phyloP scores from a whole-genome alignment of 805 yeast genomes.

The Monosporozyma siamensis region DNA sequence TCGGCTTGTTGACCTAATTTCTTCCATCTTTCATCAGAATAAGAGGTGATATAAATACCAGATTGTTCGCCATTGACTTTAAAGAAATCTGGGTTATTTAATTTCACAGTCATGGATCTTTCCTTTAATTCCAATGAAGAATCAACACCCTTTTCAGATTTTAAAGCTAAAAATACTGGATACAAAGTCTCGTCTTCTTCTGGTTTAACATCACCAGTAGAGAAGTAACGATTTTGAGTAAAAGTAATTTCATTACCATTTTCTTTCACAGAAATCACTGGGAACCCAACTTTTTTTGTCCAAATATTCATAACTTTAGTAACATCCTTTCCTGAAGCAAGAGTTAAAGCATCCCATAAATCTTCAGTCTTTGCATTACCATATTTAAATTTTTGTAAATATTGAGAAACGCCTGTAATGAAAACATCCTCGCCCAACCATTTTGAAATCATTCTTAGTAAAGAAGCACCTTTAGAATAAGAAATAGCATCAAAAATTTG shows the following conservation, averaged over 20 bases:
- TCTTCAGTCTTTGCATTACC: slow-evolving; percentile 71
- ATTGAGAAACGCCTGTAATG: slow-evolving; percentile 70
- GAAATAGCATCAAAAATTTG: slow-evolving; percentile 83
- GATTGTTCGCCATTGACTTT: slow-evolving; percentile 66
- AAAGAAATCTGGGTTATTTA: slow-evolving; percentile 42
- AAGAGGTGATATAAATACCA: slow-evolving; percentile 69
- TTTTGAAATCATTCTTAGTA: slow-evolving; percentile 68
- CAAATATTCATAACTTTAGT: slow-evolving; percentile 66
- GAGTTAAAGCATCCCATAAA: slow-evolving; percentile 64
- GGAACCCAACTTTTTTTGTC: slow-evolving; percentile 75
- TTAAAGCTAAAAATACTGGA: slow-evolving; percentile 62
- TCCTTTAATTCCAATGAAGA: slow-evolving; percentile 46
- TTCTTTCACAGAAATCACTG: slow-evolving; percentile 60
- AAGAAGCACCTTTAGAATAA: slow-evolving; percentile 71
- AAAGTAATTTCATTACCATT: slow-evolving; percentile 42
- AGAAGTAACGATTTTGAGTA: slow-evolving; percentile 64
- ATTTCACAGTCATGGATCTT: slow-evolving; percentile 38
- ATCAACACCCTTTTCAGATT: slow-evolving; percentile 50
- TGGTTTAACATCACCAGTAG: slow-evolving; percentile 67
- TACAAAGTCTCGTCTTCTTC: slow-evolving; percentile 63
- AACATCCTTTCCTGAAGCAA: slow-evolving; percentile 65
- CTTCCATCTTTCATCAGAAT: slow-evolving; percentile 58
- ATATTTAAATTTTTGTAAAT: slow-evolving; percentile 66
- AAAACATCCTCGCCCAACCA: slow-evolving; percentile 74
- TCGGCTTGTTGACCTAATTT: slow-evolving; percentile 53